These are phyloP conservation scores for Karstenula rhodostoma DNA, from an alignment of 2,329 filamentous ascomycete genomes.

Conservation along the genomic window DNA sequence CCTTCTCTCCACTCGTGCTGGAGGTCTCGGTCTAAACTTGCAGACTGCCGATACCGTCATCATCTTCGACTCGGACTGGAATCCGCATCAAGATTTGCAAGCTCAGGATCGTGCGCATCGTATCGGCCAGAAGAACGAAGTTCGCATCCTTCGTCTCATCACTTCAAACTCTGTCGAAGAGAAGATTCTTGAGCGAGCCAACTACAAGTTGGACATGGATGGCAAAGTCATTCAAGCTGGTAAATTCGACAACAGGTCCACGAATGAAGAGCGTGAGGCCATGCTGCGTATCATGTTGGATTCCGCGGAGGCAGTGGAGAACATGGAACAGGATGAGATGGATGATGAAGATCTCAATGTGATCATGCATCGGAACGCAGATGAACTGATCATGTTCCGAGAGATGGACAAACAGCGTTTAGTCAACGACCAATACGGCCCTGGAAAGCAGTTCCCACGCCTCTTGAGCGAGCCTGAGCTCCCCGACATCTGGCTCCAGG, in stretches of 20 bases:
- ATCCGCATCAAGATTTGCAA: constrained; percentile 98
- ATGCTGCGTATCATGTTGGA: constrained; percentile 94
- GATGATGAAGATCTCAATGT: constrained; percentile 97
- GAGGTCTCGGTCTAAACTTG: constrained; percentile 95
- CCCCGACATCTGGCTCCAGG: constrained; percentile 90
- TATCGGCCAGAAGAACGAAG: constrained; percentile 99
- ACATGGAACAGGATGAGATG: constrained; percentile 93
- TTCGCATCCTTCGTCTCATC: constrained; percentile 93
- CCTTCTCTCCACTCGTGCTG: constrained; percentile 95
- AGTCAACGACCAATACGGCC: constrained; percentile 75
- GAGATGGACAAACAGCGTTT: constrained; percentile 79
- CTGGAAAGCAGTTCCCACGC: constrained; percentile 73
- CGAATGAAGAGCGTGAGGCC: constrained; percentile 96
- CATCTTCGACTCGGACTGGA: constrained; percentile 99
- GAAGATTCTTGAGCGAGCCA: constrained; percentile 95
- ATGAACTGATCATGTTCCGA: constrained; percentile 81
- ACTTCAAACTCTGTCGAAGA: constrained; percentile 98
- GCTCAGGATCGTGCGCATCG: constrained; percentile 99
- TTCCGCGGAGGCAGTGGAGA: constrained; percentile 72
- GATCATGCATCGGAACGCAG: constrained; percentile 87
- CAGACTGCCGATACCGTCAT: constrained; percentile 99
- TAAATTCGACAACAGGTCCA: constrained; percentile 99
- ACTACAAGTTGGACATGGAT: constrained; percentile 99
- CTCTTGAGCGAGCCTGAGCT: constrained; percentile 88
- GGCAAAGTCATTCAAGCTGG: constrained; percentile 99